These are phyloP conservation scores for Cercophora scortea DNA, from an alignment of 495 filamentous ascomycete species.

Conservation along the genomic window DNA sequence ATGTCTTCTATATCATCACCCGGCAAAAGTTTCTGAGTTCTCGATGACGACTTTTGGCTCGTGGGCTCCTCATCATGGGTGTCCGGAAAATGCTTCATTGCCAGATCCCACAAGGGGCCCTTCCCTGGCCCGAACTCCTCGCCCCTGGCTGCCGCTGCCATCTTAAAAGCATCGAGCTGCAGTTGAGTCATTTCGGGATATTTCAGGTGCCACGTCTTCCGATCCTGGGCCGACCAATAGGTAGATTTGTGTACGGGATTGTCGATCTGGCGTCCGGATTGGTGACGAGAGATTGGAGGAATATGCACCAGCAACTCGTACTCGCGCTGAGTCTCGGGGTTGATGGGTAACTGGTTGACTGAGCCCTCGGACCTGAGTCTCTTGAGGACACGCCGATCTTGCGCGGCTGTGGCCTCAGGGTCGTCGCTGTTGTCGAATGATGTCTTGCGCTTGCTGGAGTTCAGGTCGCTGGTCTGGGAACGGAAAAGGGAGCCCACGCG, in stretches of 20 bases:
- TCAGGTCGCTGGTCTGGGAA: constrained; percentile 21
- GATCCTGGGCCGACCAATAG: constrained; percentile 43
- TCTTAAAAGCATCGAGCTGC: constrained; percentile 37
- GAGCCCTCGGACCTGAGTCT: constrained; percentile 33
- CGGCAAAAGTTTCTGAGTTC: background rate
- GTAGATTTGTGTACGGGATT: constrained; percentile 37
- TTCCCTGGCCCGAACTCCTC: constrained; percentile 40
- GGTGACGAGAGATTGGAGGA: constrained; percentile 21
- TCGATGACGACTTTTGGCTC: background rate
- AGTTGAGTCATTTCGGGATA: constrained; percentile 49
- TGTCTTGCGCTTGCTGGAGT: constrained; percentile 39
- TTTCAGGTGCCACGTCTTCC: constrained; percentile 39
- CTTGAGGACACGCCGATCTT: constrained; percentile 33
- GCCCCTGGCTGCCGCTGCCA: constrained; percentile 29
- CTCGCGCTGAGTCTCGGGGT: constrained; percentile 19
- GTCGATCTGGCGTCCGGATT: constrained; percentile 40
- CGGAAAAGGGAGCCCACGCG: constrained; percentile 14
- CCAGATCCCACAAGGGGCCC: constrained; percentile 36
- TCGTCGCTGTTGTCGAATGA: constrained; percentile 29
- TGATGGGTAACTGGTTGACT: constrained; percentile 3
- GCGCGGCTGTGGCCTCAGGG: constrained; percentile 9
- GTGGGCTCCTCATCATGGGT: constrained; percentile 1
- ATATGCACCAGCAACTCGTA: constrained; percentile 30
- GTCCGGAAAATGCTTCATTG: constrained; percentile 41
- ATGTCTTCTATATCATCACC: background rate